Conservation (phyloP, 176 grass and related monocot species). For the Cenchrus purpureus region DNA sequence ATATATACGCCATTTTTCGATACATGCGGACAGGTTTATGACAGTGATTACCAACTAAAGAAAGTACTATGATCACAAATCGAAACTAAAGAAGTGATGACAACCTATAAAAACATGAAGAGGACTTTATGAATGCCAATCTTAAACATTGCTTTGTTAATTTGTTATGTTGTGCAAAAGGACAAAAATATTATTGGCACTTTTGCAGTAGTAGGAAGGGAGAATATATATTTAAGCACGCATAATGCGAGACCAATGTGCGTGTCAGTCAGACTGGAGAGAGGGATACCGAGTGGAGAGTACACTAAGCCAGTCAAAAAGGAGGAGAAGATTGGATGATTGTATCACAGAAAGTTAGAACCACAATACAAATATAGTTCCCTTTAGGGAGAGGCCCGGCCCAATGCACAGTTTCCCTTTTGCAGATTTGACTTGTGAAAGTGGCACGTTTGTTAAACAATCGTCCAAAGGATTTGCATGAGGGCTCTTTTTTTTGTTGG, state of each 20-base stretch:
- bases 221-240: conserved; percentile 17
- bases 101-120: background rate
- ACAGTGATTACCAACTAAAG: background rate
- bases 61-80: background rate
- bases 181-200: background rate
- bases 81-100: background rate
- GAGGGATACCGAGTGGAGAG: conserved; percentile 34
- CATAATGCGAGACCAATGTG: conserved; percentile 14
- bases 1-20: background rate
- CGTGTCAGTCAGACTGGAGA: background rate
- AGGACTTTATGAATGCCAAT: background rate
- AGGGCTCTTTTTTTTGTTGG: background rate
- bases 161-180: background rate
- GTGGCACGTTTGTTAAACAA: conserved; percentile 5
- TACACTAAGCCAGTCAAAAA: conserved; percentile 42
- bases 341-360: conserved; percentile 39
- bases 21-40: background rate
- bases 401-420: conserved; percentile 4
- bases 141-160: background rate
- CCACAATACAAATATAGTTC: background rate
- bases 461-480: conserved; percentile 7
- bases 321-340: conserved; percentile 6
- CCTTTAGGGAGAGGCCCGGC: background rate
- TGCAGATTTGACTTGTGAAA: conserved; percentile 29
- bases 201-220: conserved; percentile 10